Base-by-base conservation (phyloP, 2,329 filamentous ascomycete species). In the Aspergillus arachidicola region DNA sequence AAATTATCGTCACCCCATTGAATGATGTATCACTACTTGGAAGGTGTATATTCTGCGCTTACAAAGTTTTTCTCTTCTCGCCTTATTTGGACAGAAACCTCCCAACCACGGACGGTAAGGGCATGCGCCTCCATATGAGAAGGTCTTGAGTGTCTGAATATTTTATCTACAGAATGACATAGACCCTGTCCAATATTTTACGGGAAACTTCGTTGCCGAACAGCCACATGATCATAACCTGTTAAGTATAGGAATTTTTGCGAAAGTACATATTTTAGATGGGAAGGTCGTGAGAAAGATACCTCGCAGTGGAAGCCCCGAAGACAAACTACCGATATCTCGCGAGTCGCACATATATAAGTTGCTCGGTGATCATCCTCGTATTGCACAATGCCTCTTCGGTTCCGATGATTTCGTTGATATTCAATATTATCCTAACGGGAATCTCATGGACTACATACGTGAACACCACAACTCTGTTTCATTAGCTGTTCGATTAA, bases 351-450 rank as follows among this genome's bases (percentile, higher is more conserved):
- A 23, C 6, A 57, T 64, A 14, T 64, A 61, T 21, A 16, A 61
- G 6, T 60, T 45, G 11, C 11, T 64, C 4, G 45, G 54, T 34
- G 48, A 34, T 34, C 54, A 64, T 58, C 53, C 58, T 9, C 61
- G 62, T 34, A 64, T 64, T 57, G 50, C 59, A 28, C 16, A 65
- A 12, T 57, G 53, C 26, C 16, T 51, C 6, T 64, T 55, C 41
- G 48, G 34, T 4, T 55, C 43, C 34, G 7, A n/a, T n/a, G 30
- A 61, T 3, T 63, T 43, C 34, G 30, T 63, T 19, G 60, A 59
- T 23, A 34, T 63, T 45, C 62, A 61, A 38, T 63, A 65, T 50
- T 64, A 67, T 58, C 61, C 36, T 46, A 12, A 58, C 51, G 61
- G 60, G 38, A 58, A 65, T 43, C 59, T 64, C 16, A 32, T 53